Evolutionary conservation across 192 early-diverging fungal species (phyloP), one percentile per base, ranked within the genome.

Genomic region (Entomortierella lignicola): DNA sequence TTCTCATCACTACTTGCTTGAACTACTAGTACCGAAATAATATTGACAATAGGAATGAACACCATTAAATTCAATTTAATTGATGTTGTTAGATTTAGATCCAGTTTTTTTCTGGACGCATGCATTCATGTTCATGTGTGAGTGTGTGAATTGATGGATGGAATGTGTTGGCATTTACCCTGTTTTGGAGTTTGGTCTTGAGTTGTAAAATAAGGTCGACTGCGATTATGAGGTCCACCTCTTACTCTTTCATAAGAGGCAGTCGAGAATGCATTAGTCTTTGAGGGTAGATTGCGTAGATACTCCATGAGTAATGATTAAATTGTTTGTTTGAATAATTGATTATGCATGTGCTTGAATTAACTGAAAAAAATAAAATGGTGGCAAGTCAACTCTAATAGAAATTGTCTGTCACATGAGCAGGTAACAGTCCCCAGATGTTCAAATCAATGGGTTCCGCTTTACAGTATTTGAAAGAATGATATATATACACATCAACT

Each of bases 1-100:
- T 72, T 72, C 44, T 72, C 70, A 64, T 72, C 70, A 26, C 55
- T 72, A 27, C 70, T 72, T 29, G 70, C 39, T 18, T 55, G 50
- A 17, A 71, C 59, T 71, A 71, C 29, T 47, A 20, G 15, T 23
- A 3, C 8, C 8, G 34, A 59, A 69, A 23, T 15, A 10, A 37
- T 10, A 37, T 37, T 37, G 34, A n/a, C n/a, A n/a, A n/a, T n/a
- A n/a, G n/a, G 4, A 37, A 37, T 37, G 10, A 10, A 37, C 20
- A 8, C 8, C 8, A 21, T 30, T 48, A 18, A 13, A 21, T 39
- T 52, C 11, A 8, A 26, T 37, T 64, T 47, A 37, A n/a, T n/a
- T n/a, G n/a, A n/a, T n/a, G n/a, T n/a, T n/a, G n/a, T n/a, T n/a
- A n/a, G n/a, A n/a, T n/a, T n/a, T n/a, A n/a, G n/a, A n/a, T n/a